Base-by-base conservation (phyloP, 306 rosid genomes). In the Lagenaria siceraria region DNA sequence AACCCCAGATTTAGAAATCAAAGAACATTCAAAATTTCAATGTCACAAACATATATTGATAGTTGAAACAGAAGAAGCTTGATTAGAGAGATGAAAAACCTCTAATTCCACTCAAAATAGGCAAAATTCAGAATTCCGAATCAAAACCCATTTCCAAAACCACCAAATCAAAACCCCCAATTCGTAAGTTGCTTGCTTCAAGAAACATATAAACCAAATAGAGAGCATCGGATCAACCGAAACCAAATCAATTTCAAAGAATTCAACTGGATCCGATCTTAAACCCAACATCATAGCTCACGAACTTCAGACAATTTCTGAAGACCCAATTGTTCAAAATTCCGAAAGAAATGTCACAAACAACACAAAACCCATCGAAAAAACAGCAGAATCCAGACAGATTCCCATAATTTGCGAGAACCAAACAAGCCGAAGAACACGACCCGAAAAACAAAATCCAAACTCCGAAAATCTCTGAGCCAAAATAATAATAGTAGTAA, bases 221-320 rank as follows among this genome's bases (percentile, higher is more conserved):
- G 35, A 33, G 13, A 72, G 42, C 24, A 72, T 72, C 42, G 53
- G 74, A 66, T 66, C 74, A n/a, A 65, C 31, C 15, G 2, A 48
- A 25, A 71, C 4, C 38, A 46, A 46, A 48, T 22, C 12, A 25
- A 25, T 71, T 70, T 25, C 58, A 29, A 24, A 49, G 15, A 52
- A 46, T 72, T 71, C 40, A 48, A 49, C 61, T 51, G 77, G 77
- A 29, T 73, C 77, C 48, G 77, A 73, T 73, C 77, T 49, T 51
- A 73, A 51, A 73, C 77, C 40, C 76, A 46, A 22, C 2, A 72
- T 1, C 15, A 72, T 9, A 72, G 10, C 14, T 72, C 17, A 8
- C 42, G 2, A 48, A 73, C 48, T 11, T 4, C 19, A 31, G 22
- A 31, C 61, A 19, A 73, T 18, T 51, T 49, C 27, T 3, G 29